These are phyloP conservation scores for Fusarium begoniae DNA, from an alignment of 2,329 filamentous ascomycete genomes.

Conservation along the genomic window DNA sequence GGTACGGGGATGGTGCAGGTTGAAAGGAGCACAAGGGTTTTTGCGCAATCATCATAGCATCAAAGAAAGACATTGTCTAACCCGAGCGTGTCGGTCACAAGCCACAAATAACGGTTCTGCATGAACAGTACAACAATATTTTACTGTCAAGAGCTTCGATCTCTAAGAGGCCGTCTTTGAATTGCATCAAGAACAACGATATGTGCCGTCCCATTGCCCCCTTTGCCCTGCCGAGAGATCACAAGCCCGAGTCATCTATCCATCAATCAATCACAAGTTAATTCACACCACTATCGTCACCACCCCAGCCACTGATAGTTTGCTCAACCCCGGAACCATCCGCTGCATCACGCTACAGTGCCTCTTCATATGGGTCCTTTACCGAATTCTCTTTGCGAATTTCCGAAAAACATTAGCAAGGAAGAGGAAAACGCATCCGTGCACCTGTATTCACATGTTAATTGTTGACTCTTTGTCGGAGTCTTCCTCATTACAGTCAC, in stretches of 20 bases:
- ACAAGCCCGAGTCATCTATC: conserved; percentile 5
- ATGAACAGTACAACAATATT: not conserved
- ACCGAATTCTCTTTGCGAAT: conserved; percentile 14
- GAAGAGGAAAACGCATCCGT: conserved; percentile 1
- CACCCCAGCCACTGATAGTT: not conserved
- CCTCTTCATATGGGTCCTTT: conserved; percentile 8
- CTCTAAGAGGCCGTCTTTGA: not conserved
- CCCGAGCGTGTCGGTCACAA: conserved; percentile 11
- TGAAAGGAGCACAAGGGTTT: not conserved
- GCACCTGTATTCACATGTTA: conserved; percentile 29
- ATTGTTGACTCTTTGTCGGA: not conserved
- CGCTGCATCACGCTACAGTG: conserved; percentile 14
- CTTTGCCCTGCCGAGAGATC: conserved; percentile 8
- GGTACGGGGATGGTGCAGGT: not conserved
- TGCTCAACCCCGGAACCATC: conserved; percentile 5
- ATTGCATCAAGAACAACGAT: not conserved
- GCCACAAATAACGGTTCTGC: conserved; percentile 5
- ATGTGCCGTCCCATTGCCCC: not conserved
- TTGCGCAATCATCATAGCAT: not conserved
- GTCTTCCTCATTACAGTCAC: not conserved
- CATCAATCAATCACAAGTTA: conserved; percentile 26
- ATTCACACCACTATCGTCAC: conserved; percentile 25
- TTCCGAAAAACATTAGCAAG: conserved; percentile 19
- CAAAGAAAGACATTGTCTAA: conserved; percentile 11
- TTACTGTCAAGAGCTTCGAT: not conserved